These are phyloP conservation scores for Dendrobium catenatum DNA, from an alignment of 106 monocot species.

Conservation along the genomic window DNA sequence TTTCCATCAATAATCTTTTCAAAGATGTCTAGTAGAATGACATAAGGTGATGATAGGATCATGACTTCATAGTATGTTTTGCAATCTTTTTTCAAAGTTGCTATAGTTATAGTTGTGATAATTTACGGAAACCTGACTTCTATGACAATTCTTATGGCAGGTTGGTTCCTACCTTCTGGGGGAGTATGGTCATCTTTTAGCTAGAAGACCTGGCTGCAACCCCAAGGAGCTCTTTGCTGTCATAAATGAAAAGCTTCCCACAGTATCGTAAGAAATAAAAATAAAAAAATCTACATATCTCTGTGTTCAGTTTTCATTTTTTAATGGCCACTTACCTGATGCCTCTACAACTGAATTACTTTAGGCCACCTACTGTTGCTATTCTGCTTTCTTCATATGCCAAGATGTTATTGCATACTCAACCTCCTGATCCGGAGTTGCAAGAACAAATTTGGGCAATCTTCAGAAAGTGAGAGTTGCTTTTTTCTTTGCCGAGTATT, in stretches of 20 bases:
- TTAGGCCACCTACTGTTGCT: conserved; percentile 75
- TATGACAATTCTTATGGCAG: conserved; percentile 23
- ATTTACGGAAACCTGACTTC: not conserved
- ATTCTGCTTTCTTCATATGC: conserved; percentile 99
- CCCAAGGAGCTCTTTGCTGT: conserved; percentile 91
- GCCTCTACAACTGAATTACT: not conserved
- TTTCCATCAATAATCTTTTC: not conserved
- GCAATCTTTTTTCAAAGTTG: not conserved
- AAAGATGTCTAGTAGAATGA: not conserved
- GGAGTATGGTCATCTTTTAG: conserved; percentile 94
- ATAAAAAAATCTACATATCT: not conserved
- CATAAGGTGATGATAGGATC: not conserved
- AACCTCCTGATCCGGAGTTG: conserved; percentile 80
- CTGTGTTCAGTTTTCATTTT: not conserved
- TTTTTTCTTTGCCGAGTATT: not conserved
- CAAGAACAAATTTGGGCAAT: conserved; percentile 90
- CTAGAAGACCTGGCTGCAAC: conserved; percentile 83
- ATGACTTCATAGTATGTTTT: not conserved
- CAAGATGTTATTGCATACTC: conserved; percentile 96
- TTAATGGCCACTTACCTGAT: not conserved
- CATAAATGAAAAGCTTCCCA: conserved; percentile 91
- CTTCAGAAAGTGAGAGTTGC: conserved; percentile 72
- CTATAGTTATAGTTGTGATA: not conserved
- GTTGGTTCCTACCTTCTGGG: conserved; percentile 98
- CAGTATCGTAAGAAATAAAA: conserved; percentile 69